Evolutionary conservation across 2,329 filamentous ascomycete genomes (phyloP).

Genomic region (Beauveria sp.): DNA sequence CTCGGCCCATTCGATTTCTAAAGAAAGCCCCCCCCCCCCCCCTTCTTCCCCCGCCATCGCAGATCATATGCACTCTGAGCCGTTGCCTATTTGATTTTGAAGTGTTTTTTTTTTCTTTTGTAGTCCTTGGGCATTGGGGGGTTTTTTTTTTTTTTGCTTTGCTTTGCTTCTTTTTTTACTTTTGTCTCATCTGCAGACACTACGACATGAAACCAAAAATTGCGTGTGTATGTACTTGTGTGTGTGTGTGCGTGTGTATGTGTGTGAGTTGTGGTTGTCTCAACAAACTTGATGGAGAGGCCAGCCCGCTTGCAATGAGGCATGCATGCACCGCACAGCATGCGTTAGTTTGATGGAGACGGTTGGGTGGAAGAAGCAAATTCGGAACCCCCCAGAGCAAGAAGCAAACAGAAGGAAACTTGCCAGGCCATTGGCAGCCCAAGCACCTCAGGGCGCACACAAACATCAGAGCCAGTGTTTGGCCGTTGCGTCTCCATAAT

Average conservation of each 20-base stretch:
- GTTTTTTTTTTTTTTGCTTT: not conserved
- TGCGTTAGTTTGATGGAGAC: not conserved
- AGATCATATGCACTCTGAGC: too few species aligned
- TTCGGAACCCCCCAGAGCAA: not conserved
- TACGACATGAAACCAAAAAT: not conserved
- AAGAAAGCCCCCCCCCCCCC: too few species aligned
- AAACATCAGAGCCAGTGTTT: not conserved
- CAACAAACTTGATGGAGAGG: not conserved
- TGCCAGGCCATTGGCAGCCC: not conserved
- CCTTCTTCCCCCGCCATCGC: too few species aligned
- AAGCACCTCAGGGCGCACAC: too few species aligned
- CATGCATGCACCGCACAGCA: too few species aligned
- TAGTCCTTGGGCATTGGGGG: not conserved
- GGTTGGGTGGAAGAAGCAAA: not conserved
- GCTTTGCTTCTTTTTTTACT: not conserved
- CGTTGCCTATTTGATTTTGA: not conserved
- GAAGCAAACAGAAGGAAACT: not conserved
- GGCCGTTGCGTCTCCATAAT: not conserved
- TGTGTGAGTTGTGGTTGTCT: not conserved
- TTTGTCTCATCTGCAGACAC: not conserved
- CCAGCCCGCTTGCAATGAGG: too few species aligned
- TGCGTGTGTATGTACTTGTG: too few species aligned
- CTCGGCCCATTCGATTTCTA: too few species aligned
- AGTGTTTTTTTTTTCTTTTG: not conserved
- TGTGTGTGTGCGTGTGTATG: not conserved